Base-by-base conservation (phyloP, 2,329 filamentous ascomycete genomes). In the Cladophialophora chaetospira region DNA sequence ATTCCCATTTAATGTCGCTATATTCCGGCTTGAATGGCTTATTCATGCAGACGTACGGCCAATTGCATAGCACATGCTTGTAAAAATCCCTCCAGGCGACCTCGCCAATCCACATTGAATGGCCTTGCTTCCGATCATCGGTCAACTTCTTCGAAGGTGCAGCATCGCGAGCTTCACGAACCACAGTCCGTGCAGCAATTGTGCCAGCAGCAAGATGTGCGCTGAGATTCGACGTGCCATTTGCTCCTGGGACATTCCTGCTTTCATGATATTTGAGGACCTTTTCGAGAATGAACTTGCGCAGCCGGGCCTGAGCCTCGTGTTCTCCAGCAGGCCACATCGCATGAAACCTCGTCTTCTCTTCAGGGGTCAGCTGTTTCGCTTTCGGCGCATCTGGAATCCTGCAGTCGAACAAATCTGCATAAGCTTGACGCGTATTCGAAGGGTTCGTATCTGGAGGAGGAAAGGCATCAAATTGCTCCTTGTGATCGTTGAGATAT, bases 81-180 rank as follows among this genome's bases (percentile, higher is more conserved):
- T 95, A 95, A 67, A 95, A 95, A 67, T 95, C 90, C 11, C 90
- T 79, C 90, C 90, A 94, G 0, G 89, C 90, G 3, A 95, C 79
- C 71, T 95, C 90, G 51, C 86, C 86, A 62, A 94, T 90, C 89
- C 89, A 95, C 1, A 96, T 78, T 55, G 84, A 78, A 26, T 77
- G 70, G 8, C 62, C 64, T 38, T 66, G 55, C 51, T 60, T 58
- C n/a, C 63, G 56, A 21, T 63, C 64, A 36, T 64, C 63, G 17
- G 58, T 62, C 21, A 63, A 36, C 26, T 55, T 82, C 69, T 82
- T 83, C 1, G 81, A 82, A 23, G 76, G 83, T 66, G 89, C 89
- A 26, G 76, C 73, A 53, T 84, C 80, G 28, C 83, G 79, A 0
- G 89, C 89, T 25, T 76, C 75, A 3, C 80, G 75, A 4, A 92